A percentile compares a stretch with the other conserved stretches of the same genome.
Conservation (phyloP, 768 basidiomycete species). For the Piloderma croceum region DNA sequence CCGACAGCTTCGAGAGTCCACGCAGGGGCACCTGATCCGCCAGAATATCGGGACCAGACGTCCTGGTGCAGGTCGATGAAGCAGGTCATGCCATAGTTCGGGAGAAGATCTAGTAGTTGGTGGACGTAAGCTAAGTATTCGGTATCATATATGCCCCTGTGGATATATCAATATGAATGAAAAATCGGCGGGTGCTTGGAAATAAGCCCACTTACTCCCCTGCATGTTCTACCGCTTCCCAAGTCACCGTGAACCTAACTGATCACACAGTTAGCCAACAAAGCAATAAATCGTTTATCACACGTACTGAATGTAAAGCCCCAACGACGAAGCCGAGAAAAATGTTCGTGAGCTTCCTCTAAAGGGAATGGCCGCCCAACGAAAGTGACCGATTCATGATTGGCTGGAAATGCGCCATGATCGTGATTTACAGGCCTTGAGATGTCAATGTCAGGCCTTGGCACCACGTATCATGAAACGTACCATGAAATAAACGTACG, state of each 20-base stretch:
- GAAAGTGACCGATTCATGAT: conserved; percentile 67
- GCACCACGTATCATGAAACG: conserved; percentile 3
- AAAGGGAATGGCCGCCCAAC: conserved; percentile 89
- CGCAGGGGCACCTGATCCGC: conserved; percentile 93
- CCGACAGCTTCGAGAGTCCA: conserved; percentile 90
- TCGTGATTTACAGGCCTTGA: conserved; percentile 64
- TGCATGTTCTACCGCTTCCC: conserved; percentile 94
- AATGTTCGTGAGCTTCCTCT: conserved; percentile 80
- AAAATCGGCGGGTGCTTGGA: neutral
- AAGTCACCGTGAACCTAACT: conserved; percentile 93
- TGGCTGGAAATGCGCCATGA: conserved; percentile 60
- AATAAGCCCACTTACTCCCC: conserved; percentile 63
- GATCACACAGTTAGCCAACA: conserved; percentile 3
- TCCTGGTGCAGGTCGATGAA: conserved; percentile 89
- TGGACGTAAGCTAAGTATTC: conserved; percentile 81
- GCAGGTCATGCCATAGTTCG: conserved; percentile 65
- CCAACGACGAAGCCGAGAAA: conserved; percentile 77
- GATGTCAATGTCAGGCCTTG: conserved; percentile 6
- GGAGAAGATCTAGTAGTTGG: conserved; percentile 58
- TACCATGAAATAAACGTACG: conserved; percentile 40
- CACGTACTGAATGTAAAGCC: conserved; percentile 77
- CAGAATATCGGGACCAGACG: conserved; percentile 92
- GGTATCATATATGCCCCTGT: conserved; percentile 76
- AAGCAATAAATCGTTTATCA: neutral
- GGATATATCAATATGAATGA: conserved; percentile 1